Conservation (phyloP, 2,329 filamentous ascomycete species). For the Raffaelea albimanens region DNA sequence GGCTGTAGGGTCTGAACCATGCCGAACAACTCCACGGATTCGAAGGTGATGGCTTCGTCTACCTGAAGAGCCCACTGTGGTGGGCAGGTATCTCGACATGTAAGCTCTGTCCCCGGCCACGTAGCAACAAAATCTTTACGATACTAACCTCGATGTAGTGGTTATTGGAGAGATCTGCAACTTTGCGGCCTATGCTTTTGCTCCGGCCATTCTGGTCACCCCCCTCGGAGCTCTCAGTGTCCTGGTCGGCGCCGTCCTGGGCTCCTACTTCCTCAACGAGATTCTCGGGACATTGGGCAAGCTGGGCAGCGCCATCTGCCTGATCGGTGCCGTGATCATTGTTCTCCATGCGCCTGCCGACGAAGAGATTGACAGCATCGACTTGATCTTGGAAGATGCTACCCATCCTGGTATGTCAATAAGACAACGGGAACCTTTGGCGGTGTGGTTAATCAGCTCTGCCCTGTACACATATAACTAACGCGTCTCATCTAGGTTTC, state of each 20-base stretch:
- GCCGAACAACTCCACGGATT: conserved; percentile 89
- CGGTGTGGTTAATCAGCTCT: background rate
- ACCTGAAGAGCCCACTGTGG: conserved; percentile 91
- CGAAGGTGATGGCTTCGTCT: conserved; percentile 91
- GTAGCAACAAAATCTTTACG: conserved; percentile 1
- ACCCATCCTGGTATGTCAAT: conserved; percentile 68
- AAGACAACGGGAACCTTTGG: background rate
- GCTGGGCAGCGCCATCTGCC: conserved; percentile 88
- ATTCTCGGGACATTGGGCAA: conserved; percentile 84
- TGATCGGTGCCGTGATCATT: conserved; percentile 94
- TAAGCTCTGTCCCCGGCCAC: conserved; percentile 33
- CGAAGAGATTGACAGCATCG: conserved; percentile 80
- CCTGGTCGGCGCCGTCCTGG: conserved; percentile 86
- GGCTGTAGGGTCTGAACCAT: conserved; percentile 53
- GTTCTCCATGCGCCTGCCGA: conserved; percentile 95
- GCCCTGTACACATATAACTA: too few relatives aligned
- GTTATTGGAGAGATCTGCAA: conserved; percentile 90
- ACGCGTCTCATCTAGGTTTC: conserved; percentile 79
- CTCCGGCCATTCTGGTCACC: conserved; percentile 95
- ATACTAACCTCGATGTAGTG: conserved; percentile 43
- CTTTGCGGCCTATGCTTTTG: conserved; percentile 96
- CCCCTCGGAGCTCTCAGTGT: conserved; percentile 90
- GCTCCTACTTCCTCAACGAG: conserved; percentile 89
- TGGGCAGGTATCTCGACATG: conserved; percentile 89
- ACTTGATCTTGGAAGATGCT: conserved; percentile 84